Conservation (phyloP, 2,329 filamentous ascomycete species). For the Microcyclosporella mali region DNA sequence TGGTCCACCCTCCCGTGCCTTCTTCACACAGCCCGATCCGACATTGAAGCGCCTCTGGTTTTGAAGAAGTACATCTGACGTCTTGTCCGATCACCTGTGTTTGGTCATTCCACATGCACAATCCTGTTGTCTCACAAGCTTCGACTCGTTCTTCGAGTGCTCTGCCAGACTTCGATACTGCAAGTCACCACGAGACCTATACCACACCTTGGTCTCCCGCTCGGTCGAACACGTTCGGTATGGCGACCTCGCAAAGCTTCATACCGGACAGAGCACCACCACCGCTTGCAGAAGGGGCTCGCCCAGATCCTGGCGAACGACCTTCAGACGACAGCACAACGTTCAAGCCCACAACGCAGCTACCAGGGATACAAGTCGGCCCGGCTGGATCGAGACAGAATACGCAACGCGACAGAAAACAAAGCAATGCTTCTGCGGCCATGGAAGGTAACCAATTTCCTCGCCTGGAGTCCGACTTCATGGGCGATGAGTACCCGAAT, state of each 20-base stretch:
- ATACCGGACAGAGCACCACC: slow-evolving; percentile 8
- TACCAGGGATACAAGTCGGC: too few species aligned
- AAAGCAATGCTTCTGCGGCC: slow-evolving; percentile 13
- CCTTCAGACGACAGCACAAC: slow-evolving; percentile 11
- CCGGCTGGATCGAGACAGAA: slow-evolving; percentile 3
- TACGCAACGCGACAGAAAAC: slow-evolving; percentile 6
- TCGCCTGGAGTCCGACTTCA: slow-evolving; percentile 19
- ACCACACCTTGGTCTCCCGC: too few species aligned
- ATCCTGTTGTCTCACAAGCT: slow-evolving; percentile 5
- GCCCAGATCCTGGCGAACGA: slow-evolving; percentile 3
- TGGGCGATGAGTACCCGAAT: slow-evolving; percentile 10
- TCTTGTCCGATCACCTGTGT: not conserved
- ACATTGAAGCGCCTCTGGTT: not conserved
- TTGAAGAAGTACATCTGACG: not conserved
- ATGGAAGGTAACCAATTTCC: slow-evolving; percentile 11
- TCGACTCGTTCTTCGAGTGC: slow-evolving; percentile 11
- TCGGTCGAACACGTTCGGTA: slow-evolving; percentile 5
- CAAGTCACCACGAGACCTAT: slow-evolving; percentile 2
- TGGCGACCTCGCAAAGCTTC: slow-evolving; percentile 6
- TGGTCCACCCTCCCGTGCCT: not conserved
- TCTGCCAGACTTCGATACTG: slow-evolving; percentile 6
- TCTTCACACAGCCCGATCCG: not conserved
- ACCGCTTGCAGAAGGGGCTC: slow-evolving; percentile 7
- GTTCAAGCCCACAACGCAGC: slow-evolving; percentile 4
- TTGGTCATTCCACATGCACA: slow-evolving; percentile 1